Evolutionary conservation across 2,329 filamentous ascomycete genomes (phyloP).

Genomic region (Ceratocystis alfenasii): DNA sequence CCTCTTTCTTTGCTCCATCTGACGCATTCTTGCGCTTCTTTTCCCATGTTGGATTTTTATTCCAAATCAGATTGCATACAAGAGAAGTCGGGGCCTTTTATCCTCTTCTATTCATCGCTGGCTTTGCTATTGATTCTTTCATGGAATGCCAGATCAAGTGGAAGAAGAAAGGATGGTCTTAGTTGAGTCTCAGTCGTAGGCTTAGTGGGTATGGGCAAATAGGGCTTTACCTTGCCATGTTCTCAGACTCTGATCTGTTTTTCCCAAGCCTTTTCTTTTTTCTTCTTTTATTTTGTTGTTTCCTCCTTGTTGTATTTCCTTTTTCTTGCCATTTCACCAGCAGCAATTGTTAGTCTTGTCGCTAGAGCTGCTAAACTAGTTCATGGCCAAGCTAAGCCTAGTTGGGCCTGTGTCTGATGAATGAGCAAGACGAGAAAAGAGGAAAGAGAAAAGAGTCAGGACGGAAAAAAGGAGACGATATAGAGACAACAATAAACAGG

Average conservation of each 20-base stretch:
- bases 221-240: neutral
- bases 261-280: neutral
- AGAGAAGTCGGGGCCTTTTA: neutral
- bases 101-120: neutral
- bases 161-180: neutral
- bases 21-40: neutral
- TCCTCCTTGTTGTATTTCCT: neutral
- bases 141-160: neutral
- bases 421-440: neutral
- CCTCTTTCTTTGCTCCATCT: neutral
- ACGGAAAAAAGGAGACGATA: neutral
- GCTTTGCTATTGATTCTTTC: neutral
- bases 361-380: neutral
- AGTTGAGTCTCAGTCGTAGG: too few relatives aligned
- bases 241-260: neutral
- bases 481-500: neutral
- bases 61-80: neutral
- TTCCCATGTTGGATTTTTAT: neutral
- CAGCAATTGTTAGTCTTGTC: neutral
- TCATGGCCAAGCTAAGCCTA: neutral
- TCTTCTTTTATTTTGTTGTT: neutral
- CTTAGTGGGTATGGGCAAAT: neutral
- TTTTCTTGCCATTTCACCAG: neutral
- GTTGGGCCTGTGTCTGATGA: slow-evolving; percentile 1
- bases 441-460: neutral